These are phyloP conservation scores for Aechmea fasciata DNA, from an alignment of 176 grass and related monocot genomes.

Conservation along the genomic window DNA sequence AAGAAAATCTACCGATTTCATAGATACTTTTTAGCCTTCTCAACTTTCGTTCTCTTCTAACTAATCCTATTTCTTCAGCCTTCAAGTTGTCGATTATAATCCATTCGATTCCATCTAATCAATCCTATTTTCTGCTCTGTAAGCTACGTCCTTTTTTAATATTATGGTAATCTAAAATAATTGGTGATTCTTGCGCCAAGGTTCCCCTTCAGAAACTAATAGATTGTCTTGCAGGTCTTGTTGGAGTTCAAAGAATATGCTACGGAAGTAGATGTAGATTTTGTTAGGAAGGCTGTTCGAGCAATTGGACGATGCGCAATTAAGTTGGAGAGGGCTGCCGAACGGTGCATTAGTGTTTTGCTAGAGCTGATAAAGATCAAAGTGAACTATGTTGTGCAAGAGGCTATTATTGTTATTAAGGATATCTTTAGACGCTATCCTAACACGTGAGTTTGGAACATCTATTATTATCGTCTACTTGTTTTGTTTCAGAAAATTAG, in stretches of 20 bases:
- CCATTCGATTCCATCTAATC: not conserved
- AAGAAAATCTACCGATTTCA: not conserved
- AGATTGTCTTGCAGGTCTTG: constrained; percentile 48
- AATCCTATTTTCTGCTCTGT: not conserved
- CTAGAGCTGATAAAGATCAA: constrained; percentile 99
- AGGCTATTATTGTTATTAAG: constrained; percentile 99
- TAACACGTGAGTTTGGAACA: constrained; percentile 67
- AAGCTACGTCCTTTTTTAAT: not conserved
- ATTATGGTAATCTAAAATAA: constrained; percentile 1
- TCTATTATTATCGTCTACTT: not conserved
- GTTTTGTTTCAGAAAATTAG: not conserved
- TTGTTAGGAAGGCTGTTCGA: constrained; percentile 96
- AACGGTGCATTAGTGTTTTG: constrained; percentile 92
- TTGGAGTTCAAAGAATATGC: constrained; percentile 99
- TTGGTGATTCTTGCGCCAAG: constrained; percentile 5
- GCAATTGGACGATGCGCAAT: constrained; percentile 97
- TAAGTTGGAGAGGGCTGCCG: constrained; percentile 93
- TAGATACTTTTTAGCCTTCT: not conserved
- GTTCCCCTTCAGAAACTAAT: constrained; percentile 26
- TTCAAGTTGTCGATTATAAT: not conserved
- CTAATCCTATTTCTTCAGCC: not conserved
- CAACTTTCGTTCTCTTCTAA: not conserved
- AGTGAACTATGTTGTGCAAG: constrained; percentile 98
- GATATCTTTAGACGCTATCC: constrained; percentile 99
- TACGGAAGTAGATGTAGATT: constrained; percentile 99